Conservation (phyloP, 257 asterid species). For the Cordia subcordata region DNA sequence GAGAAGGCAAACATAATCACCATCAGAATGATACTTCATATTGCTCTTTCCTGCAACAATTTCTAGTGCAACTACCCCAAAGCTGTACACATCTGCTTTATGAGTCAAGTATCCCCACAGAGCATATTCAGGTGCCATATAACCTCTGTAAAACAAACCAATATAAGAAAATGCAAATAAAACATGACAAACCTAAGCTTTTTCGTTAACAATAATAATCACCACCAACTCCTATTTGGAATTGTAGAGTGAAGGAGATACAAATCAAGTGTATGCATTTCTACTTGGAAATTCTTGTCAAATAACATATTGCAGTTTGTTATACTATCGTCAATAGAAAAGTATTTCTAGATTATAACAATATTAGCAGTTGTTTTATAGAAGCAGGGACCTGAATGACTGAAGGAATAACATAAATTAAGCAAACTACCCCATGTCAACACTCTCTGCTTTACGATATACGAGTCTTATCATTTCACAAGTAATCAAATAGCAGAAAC, state of each 20-base stretch:
- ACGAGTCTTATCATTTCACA: no score
- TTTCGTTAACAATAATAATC: no score
- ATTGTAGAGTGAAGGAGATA: no score
- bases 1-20: constrained; percentile 50
- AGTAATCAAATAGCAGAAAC: no score
- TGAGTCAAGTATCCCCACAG: constrained; percentile 63
- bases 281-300: no score
- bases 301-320: no score
- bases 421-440: no score
- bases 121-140: constrained; percentile 77
- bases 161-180: not conserved
- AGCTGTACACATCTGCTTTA: constrained; percentile 68
- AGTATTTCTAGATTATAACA: not conserved
- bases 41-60: constrained; percentile 56
- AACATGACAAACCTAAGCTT: not conserved
- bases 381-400: not conserved
- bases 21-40: constrained; percentile 45
- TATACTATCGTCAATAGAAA: no score
- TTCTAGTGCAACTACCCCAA: constrained; percentile 59
- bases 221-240: not conserved
- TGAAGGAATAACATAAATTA: not conserved
- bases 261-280: no score
- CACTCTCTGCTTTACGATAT: no score
- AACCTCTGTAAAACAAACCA: constrained; percentile 33
- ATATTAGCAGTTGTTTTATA: not conserved